Conservation (phyloP, 805 yeast species). For the Schwanniomyces pseudopolymorphus region DNA sequence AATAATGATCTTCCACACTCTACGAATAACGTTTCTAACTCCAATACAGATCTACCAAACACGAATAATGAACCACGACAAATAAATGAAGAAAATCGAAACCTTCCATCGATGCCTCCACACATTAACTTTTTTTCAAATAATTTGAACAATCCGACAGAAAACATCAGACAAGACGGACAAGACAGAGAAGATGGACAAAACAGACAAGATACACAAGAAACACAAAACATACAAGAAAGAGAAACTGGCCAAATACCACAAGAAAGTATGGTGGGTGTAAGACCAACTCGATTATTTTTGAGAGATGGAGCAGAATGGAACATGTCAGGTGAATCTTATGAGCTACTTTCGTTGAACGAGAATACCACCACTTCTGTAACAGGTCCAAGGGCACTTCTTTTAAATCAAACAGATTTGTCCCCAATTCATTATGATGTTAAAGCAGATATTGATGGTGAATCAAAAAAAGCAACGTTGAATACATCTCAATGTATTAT, state of each 20-base stretch:
- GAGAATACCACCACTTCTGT: not conserved
- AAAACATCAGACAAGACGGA: not conserved
- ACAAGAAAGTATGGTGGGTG: constrained; percentile 3
- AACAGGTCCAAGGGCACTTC: constrained; percentile 6
- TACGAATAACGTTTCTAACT: not conserved
- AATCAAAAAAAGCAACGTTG: constrained; percentile 17
- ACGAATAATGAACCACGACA: not conserved
- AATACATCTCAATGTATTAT: constrained; percentile 44
- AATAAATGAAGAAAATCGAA: too few relatives aligned
- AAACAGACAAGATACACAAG: too few relatives aligned
- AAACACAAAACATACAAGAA: too few relatives aligned
- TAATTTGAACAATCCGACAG: not conserved
- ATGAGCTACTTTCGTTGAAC: constrained; percentile 17
- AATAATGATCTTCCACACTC: not conserved
- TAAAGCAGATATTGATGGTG: constrained; percentile 14
- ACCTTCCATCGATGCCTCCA: too few relatives aligned
- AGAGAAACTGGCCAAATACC: not conserved
- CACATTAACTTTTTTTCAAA: too few relatives aligned
- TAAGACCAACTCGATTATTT: constrained; percentile 21
- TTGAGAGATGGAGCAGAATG: constrained; percentile 20
- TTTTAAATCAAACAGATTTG: constrained; percentile 28
- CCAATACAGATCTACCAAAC: not conserved
- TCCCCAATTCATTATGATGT: constrained; percentile 25
- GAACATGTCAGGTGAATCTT: constrained; percentile 24
- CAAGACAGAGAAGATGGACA: too few relatives aligned